Evolutionary conservation across 805 yeast species (phyloP).

Genomic region (Candida sithepensis): DNA sequence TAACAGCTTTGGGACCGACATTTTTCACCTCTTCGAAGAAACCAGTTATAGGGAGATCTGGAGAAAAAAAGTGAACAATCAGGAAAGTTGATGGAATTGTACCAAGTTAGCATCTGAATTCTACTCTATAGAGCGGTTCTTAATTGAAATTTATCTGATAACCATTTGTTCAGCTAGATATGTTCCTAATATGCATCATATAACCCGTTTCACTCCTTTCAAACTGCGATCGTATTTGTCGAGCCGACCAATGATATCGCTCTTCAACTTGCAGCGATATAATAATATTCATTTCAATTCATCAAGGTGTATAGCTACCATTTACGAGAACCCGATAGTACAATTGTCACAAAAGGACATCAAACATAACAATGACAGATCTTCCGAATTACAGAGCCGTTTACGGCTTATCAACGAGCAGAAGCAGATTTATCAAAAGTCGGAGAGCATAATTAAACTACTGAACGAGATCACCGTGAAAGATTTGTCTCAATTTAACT

Average conservation of each 20-base stretch:
- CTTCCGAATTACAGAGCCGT: not conserved
- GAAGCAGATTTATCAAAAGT: not conserved
- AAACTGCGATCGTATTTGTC: not conserved
- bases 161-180: not conserved
- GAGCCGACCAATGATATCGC: slow-evolving; percentile 1
- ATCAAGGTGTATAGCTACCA: not conserved
- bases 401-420: not conserved
- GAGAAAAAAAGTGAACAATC: not conserved
- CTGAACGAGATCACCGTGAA: not conserved
- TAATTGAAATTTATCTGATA: no score
- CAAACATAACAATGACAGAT: not conserved
- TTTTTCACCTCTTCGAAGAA: not conserved
- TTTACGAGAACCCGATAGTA: not conserved
- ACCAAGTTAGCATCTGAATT: no score
- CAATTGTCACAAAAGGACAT: not conserved
- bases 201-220: not conserved
- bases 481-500: not conserved
- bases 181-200: not conserved
- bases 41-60: not conserved
- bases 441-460: not conserved
- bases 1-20: not conserved
- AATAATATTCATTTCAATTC: not conserved
- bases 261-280: not conserved
- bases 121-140: no score
- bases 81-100: not conserved